Conservation (phyloP, 1,139 yeast species). For the Spencermartinsiella ligniputridi region DNA sequence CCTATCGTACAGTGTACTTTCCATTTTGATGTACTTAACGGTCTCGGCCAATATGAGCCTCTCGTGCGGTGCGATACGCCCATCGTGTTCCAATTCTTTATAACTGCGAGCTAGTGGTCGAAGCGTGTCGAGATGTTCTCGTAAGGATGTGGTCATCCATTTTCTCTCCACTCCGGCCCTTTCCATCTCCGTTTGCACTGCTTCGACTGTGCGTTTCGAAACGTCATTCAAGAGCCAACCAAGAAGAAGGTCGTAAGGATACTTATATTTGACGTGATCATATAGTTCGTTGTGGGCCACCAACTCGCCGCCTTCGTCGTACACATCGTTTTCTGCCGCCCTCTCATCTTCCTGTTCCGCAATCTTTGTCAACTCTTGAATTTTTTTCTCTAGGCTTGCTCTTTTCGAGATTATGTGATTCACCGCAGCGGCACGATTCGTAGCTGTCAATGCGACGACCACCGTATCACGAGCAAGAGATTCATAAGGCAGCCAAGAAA, state of each 20-base stretch:
- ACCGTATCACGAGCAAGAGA: conserved; percentile 11
- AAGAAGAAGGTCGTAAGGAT: conserved; percentile 25
- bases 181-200: conserved; percentile 2
- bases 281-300: too few relatives aligned
- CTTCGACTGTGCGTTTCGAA: conserved; percentile 9
- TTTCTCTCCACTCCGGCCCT: neutral
- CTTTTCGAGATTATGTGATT: conserved; percentile 26
- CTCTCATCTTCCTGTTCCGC: conserved; percentile 15
- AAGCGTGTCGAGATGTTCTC: neutral
- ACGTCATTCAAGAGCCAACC: conserved; percentile 32
- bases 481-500: conserved; percentile 30
- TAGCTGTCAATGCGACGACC: neutral
- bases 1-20: too few relatives aligned
- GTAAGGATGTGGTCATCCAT: neutral
- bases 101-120: too few relatives aligned
- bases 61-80: too few relatives aligned
- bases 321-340: conserved; percentile 12
- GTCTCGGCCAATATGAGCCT: too few relatives aligned
- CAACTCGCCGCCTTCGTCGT: conserved; percentile 15
- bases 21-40: too few relatives aligned
- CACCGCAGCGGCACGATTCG: too few relatives aligned
- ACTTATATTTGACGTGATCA: too few relatives aligned
- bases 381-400: conserved; percentile 28
- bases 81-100: too few relatives aligned
- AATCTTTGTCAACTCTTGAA: conserved; percentile 19